Evolutionary conservation across 2,329 filamentous ascomycete species (phyloP).

Genomic region (Raffaelea deltoideospora): DNA sequence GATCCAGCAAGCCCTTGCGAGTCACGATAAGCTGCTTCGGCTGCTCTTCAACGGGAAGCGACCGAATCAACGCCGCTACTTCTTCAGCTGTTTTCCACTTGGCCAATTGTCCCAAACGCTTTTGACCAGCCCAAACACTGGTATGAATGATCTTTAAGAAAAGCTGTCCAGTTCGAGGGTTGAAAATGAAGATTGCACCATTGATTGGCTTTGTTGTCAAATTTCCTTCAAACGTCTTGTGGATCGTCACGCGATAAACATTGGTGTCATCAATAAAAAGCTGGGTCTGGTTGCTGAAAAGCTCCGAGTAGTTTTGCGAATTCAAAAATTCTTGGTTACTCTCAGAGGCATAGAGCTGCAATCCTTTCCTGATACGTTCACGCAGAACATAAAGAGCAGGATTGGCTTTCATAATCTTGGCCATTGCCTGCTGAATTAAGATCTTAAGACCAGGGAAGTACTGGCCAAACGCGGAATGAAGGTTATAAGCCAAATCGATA

Average conservation of each 20-base stretch:
- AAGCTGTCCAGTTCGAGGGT: slow-evolving; percentile 90
- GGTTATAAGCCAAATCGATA: slow-evolving; percentile 93
- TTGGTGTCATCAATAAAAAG: slow-evolving; percentile 99
- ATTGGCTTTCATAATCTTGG: slow-evolving; percentile 99
- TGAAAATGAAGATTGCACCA: slow-evolving; percentile 99
- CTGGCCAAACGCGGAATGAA: slow-evolving; percentile 95
- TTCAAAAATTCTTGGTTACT: slow-evolving; percentile 99
- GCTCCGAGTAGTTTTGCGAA: slow-evolving; percentile 96
- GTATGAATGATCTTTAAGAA: slow-evolving; percentile 99
- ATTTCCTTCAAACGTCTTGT: slow-evolving; percentile 99
- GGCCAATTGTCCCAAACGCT: slow-evolving; percentile 92
- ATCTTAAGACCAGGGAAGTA: slow-evolving; percentile 98
- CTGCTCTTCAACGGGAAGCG: slow-evolving; percentile 91
- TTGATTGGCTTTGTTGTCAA: slow-evolving; percentile 99
- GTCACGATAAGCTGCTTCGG: slow-evolving; percentile 98
- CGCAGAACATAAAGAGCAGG: slow-evolving; percentile 90
- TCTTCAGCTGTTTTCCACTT: slow-evolving; percentile 99
- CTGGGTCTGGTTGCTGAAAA: slow-evolving; percentile 98
- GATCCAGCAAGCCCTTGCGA: slow-evolving; percentile 89
- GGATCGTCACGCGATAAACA: slow-evolving; percentile 97
- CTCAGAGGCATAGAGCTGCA: slow-evolving; percentile 94
- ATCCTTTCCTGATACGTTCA: slow-evolving; percentile 94
- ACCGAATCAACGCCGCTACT: slow-evolving; percentile 93
- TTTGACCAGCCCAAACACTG: slow-evolving; percentile 97
- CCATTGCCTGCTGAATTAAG: slow-evolving; percentile 94